These are phyloP conservation scores for Articulospora tetracladia DNA, from an alignment of 495 filamentous ascomycete genomes.

Conservation along the genomic window DNA sequence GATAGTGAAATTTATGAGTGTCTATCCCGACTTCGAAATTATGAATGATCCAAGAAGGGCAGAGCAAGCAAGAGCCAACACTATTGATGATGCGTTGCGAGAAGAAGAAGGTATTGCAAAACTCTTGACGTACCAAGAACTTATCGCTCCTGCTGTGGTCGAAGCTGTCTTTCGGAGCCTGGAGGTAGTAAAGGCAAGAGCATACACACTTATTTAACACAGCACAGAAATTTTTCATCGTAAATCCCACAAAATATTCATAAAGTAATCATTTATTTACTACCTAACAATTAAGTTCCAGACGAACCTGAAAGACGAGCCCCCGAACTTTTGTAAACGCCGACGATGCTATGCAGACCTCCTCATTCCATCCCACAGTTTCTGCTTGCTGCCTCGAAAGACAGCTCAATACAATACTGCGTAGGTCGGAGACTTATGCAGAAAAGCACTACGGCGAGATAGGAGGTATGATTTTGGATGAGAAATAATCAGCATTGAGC, in stretches of 20 bases:
- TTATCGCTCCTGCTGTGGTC: too few species aligned
- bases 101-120: too few species aligned
- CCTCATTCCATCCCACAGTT: constrained; percentile 26
- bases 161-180: too few species aligned
- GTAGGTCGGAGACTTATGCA: constrained; percentile 28
- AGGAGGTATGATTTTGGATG: constrained; percentile 20
- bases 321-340: constrained; percentile 23
- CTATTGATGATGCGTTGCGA: too few species aligned
- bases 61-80: too few species aligned
- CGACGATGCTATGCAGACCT: constrained; percentile 28
- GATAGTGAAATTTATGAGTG: not conserved
- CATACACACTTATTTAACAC: too few species aligned
- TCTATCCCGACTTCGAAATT: too few species aligned
- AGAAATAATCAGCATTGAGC: constrained; percentile 29
- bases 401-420: constrained; percentile 24
- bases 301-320: constrained; percentile 4
- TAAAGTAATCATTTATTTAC: constrained; percentile 15
- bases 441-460: constrained; percentile 6
- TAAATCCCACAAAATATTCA: not conserved
- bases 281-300: constrained; percentile 1
- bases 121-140: too few species aligned
- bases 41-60: too few species aligned
- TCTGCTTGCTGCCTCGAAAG: constrained; percentile 21
- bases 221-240: too few species aligned
- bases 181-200: too few species aligned